Evolutionary conservation across 768 basidiomycete genomes (phyloP).

Genomic region (Boletus huronensis): DNA sequence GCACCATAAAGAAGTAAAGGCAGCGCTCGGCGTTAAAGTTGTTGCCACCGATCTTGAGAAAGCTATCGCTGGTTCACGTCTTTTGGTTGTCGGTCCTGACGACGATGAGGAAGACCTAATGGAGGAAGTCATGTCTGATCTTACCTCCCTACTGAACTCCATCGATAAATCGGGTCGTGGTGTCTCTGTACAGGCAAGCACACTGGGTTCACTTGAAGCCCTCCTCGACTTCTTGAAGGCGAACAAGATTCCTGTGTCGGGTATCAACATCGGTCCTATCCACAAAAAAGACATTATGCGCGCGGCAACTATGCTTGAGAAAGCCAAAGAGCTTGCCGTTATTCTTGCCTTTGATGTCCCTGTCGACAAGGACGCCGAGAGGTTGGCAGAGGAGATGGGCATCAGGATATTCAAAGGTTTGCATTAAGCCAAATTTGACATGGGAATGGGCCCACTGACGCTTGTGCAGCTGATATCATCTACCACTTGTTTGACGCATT

Average conservation of each 20-base stretch:
- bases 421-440: not conserved
- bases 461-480: slow-evolving; percentile 84
- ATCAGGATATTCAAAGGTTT: slow-evolving; percentile 91
- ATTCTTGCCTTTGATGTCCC: slow-evolving; percentile 96
- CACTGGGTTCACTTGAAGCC: slow-evolving; percentile 94
- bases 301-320: slow-evolving; percentile 90
- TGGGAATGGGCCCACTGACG: not conserved
- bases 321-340: slow-evolving; percentile 90
- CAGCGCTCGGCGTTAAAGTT: slow-evolving; percentile 94
- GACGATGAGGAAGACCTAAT: slow-evolving; percentile 94
- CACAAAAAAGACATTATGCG: slow-evolving; percentile 95
- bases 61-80: slow-evolving; percentile 93
- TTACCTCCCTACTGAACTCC: slow-evolving; percentile 81
- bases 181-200: slow-evolving; percentile 96
- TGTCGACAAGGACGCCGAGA: slow-evolving; percentile 91
- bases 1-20: slow-evolving; percentile 96
- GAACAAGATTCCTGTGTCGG: slow-evolving; percentile 96
- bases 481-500: slow-evolving; percentile 98
- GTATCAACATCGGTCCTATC: slow-evolving; percentile 96
- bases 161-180: slow-evolving; percentile 96
- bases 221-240: slow-evolving; percentile 91
- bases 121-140: slow-evolving; percentile 95
- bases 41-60: slow-evolving; percentile 94
- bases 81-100: slow-evolving; percentile 90
- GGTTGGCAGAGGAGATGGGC: slow-evolving; percentile 90